Conservation (phyloP, 768 basidiomycete genomes). For the Macrolepiota albuminosa region DNA sequence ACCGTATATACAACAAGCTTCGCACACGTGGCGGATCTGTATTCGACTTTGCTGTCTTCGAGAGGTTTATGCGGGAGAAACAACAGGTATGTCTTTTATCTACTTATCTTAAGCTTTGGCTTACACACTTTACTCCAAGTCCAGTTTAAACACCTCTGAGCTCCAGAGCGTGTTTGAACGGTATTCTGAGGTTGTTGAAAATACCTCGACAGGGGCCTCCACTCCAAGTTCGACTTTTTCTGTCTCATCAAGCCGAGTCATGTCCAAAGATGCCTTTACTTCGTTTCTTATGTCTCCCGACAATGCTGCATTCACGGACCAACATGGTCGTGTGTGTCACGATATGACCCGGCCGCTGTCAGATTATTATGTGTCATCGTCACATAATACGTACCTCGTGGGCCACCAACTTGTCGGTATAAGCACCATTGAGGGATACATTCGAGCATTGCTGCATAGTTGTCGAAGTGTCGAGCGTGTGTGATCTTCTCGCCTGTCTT, state of each 20-base stretch:
- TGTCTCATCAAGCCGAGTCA: conserved; percentile 18
- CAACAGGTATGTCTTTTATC: conserved; percentile 32
- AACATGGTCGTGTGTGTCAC: conserved; percentile 46
- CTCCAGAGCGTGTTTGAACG: conserved; percentile 35
- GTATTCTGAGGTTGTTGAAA: conserved; percentile 24
- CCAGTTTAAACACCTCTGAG: conserved; percentile 28
- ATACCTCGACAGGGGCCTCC: conserved; percentile 22
- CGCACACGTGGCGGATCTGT: conserved; percentile 23
- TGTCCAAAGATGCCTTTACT: conserved; percentile 64
- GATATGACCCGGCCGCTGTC: conserved; percentile 88
- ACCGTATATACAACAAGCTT: conserved; percentile 52
- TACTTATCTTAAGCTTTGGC: neutral
- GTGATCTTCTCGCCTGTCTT: conserved; percentile 22
- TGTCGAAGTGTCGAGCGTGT: conserved; percentile 90
- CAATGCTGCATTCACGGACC: conserved; percentile 55
- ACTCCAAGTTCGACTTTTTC: conserved; percentile 3
- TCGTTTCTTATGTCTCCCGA: conserved; percentile 79
- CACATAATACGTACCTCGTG: conserved; percentile 88
- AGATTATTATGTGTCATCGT: conserved; percentile 87
- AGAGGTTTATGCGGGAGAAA: conserved; percentile 41
- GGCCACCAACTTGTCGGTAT: conserved; percentile 85
- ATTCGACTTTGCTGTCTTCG: conserved; percentile 39
- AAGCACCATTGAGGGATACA: conserved; percentile 92
- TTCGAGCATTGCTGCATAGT: conserved; percentile 82
- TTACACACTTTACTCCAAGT: conserved; percentile 24